Conservation (phyloP, 75 land plant species). For the Adiantum capillusveneris region DNA sequence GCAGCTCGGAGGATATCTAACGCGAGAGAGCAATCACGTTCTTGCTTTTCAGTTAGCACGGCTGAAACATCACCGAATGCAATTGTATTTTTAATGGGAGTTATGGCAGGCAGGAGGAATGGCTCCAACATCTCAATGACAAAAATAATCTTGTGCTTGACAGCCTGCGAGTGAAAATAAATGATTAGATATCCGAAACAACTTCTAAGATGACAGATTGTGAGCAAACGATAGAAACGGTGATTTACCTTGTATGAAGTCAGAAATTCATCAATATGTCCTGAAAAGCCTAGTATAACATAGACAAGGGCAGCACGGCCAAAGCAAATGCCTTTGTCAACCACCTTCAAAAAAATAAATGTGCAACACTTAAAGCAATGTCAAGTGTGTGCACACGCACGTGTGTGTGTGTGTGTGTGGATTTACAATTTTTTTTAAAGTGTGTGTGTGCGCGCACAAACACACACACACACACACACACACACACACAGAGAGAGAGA, state of each 20-base stretch:
- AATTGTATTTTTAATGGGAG: conserved; percentile 40
- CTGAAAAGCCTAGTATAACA: conserved; percentile 77
- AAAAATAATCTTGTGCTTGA: conserved; percentile 70
- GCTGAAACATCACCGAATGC: conserved; percentile 72
- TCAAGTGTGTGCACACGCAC: no score
- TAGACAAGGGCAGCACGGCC: conserved; percentile 87
- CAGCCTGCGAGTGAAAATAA: conserved; percentile 39
- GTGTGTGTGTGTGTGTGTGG: no score
- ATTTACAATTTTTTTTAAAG: no score
- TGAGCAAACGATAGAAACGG: neutral
- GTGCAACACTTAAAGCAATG: no score
- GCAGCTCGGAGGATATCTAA: conserved; percentile 66
- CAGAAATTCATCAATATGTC: conserved; percentile 82
- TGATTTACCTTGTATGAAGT: conserved; percentile 63
- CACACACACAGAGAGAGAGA: no score
- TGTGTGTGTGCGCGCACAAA: no score
- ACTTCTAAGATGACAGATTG: neutral
- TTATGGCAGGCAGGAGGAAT: conserved; percentile 67
- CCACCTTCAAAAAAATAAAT: conserved; percentile 34
- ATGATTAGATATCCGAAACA: neutral
- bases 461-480: no score
- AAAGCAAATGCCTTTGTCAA: conserved; percentile 30
- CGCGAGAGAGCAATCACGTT: conserved; percentile 50
- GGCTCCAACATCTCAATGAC: conserved; percentile 90
- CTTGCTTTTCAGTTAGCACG: conserved; percentile 45